Base-by-base conservation (phyloP, 2,329 filamentous ascomycete genomes). In the Lecanicillium sp. region DNA sequence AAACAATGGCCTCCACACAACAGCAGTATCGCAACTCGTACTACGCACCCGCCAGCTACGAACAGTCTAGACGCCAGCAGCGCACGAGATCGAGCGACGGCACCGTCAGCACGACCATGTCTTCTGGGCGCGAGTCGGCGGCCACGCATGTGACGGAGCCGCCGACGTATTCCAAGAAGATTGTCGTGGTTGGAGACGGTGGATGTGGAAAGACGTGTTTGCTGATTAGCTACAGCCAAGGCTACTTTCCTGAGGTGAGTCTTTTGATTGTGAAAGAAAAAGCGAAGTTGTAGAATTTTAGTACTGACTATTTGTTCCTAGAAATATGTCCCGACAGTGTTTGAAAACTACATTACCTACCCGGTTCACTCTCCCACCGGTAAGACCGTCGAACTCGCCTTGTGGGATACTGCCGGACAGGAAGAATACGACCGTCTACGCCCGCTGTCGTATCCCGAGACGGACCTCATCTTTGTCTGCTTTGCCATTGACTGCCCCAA, bases 281-380 rank as follows among this genome's bases (percentile, higher is more conserved):
- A 33, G 37, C 40, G 30, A n/a, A n/a, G n/a, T n/a, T n/a, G n/a
- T n/a, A n/a, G n/a, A n/a, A n/a, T n/a, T n/a, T n/a, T n/a, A n/a
- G n/a, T n/a, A n/a, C n/a, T n/a, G n/a, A n/a, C n/a, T 35, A 25
- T 14, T 25, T n/a, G 35, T 29, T 35, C 29, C 18, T 54, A 98
- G 92, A 96, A 95, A 96, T 98, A 98, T 55, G 92, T 98, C 29
- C 92, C 92, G 4, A 98, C 92, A 3, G 92, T 98, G 37, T 98
- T 98, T 62, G 92, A 98, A 59, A 98, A 98, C 71, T 98, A 98
- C 76, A 96, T 98, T 67, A 95, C 92, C 39, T 90, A 95, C 62
- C 94, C 90, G 41, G 84, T 81, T 43, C 92, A 98, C 65, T 78
- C 80, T 48, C 78, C 80, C 32, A 85, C 83, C 11, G 89, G 90